These are phyloP conservation scores for Hypomyces rosellus DNA, from an alignment of 2,329 filamentous ascomycete genomes.

Conservation along the genomic window DNA sequence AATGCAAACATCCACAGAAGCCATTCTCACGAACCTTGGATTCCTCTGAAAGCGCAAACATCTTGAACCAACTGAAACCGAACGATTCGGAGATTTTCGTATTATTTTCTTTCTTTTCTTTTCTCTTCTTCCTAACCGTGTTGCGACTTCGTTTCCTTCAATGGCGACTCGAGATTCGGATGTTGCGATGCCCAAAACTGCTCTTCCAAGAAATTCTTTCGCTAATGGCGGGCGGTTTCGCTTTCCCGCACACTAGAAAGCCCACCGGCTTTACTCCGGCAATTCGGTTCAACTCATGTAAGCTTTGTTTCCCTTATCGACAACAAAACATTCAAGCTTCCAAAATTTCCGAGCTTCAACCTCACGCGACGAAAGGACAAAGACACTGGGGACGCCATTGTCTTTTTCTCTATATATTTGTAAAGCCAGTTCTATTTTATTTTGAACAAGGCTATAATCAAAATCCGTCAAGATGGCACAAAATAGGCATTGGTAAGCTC, in stretches of 20 bases:
- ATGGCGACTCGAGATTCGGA: background rate
- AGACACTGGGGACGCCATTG: background rate
- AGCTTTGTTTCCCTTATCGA: background rate
- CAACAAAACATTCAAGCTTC: background rate
- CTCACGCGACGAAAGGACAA: slow-evolving; percentile 3
- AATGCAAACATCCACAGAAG: background rate
- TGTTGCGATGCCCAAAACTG: no score
- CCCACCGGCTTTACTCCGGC: slow-evolving; percentile 26
- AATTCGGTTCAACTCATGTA: slow-evolving; percentile 3
- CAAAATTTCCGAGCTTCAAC: slow-evolving; percentile 9
- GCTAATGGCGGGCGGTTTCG: slow-evolving; percentile 5
- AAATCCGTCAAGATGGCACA: slow-evolving; percentile 51
- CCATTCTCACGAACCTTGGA: slow-evolving; percentile 67
- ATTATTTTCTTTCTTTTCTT: no score
- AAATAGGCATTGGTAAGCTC: slow-evolving; percentile 64
- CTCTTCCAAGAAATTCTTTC: slow-evolving; percentile 9
- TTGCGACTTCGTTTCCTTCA: background rate
- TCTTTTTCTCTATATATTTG: background rate
- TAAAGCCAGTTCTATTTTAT: background rate
- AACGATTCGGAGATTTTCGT: no score
- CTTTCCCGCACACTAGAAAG: no score
- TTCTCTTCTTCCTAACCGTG: background rate
- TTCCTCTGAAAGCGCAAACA: slow-evolving; percentile 81
- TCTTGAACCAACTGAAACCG: slow-evolving; percentile 27
- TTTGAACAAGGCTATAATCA: no score